phyloP scores from a whole-genome alignment of 2,329 filamentous ascomycete genomes.

The Cordyceps farinosa region DNA sequence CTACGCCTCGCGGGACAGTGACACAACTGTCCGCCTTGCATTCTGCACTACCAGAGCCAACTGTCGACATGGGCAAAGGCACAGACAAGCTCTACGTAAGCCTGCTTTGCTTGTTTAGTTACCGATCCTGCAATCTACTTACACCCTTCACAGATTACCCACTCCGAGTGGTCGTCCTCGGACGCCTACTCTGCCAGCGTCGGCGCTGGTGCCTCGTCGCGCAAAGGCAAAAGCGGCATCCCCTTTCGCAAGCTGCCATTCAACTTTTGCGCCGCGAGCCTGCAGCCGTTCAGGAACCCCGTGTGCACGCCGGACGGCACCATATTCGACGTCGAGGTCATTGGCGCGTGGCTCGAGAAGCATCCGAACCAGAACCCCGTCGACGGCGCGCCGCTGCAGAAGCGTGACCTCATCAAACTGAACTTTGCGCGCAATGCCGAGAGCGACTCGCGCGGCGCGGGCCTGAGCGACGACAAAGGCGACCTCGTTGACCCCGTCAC shows the following conservation, averaged over 20 bases:
- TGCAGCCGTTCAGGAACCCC: slow-evolving; percentile 92
- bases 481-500: slow-evolving; percentile 96
- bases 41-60: slow-evolving; percentile 1
- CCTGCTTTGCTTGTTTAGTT: background rate
- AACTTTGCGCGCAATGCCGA: slow-evolving; percentile 90
- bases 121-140: background rate
- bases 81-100: slow-evolving; percentile 45
- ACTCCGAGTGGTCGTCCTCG: slow-evolving; percentile 93
- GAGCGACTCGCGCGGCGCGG: slow-evolving; percentile 46
- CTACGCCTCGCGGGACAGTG: slow-evolving; percentile 6
- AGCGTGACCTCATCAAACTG: slow-evolving; percentile 82
- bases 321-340: slow-evolving; percentile 94
- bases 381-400: slow-evolving; percentile 72
- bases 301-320: slow-evolving; percentile 86
- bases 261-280: slow-evolving; percentile 94
- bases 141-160: slow-evolving; percentile 63
- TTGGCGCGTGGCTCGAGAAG: slow-evolving; percentile 89
- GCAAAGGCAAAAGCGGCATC: slow-evolving; percentile 44
- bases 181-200: slow-evolving; percentile 83
- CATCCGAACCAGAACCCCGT: slow-evolving; percentile 84
- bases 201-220: slow-evolving; percentile 60
- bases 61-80: slow-evolving; percentile 38
- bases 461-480: slow-evolving; percentile 52
- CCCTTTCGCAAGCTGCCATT: slow-evolving; percentile 88
- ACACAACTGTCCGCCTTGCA: background rate